Conservation (phyloP, 257 asterid genomes). For the Marsdenia floribunda region DNA sequence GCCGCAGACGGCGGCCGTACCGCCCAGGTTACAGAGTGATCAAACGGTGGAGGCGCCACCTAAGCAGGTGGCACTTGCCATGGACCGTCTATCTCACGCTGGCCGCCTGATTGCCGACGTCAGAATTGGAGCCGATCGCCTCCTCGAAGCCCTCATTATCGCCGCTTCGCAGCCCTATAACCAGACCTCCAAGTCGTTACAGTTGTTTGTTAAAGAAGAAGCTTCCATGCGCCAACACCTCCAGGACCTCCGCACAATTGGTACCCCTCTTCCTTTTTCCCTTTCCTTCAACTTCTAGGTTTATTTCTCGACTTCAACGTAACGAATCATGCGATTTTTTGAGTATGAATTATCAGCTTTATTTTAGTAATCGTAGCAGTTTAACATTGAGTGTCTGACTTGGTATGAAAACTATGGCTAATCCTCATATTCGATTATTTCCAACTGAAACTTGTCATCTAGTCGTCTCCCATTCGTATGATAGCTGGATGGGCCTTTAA, state of each 20-base stretch:
- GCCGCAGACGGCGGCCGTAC: slow-evolving; percentile 30
- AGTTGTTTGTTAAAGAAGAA: slow-evolving; percentile 63
- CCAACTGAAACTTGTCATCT: neutral
- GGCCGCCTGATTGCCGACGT: slow-evolving; percentile 90
- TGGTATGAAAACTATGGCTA: too few relatives aligned
- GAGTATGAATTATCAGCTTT: neutral
- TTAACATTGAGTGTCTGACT: neutral
- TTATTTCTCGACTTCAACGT: slow-evolving; percentile 2
- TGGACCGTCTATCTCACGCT: slow-evolving; percentile 84
- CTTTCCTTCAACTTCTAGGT: neutral
- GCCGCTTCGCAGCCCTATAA: slow-evolving; percentile 59
- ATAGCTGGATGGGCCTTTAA: neutral
- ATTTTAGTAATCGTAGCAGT: neutral
- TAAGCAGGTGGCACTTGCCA: slow-evolving; percentile 91
- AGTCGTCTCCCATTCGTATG: neutral
- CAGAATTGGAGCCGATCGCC: slow-evolving; percentile 87
- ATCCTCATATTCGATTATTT: neutral
- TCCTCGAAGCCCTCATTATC: slow-evolving; percentile 66
- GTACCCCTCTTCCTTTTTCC: slow-evolving; percentile 28
- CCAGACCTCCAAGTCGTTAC: slow-evolving; percentile 56
- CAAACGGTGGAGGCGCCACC: slow-evolving; percentile 73
- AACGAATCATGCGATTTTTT: neutral
- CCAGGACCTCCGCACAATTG: slow-evolving; percentile 65
- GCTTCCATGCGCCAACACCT: slow-evolving; percentile 70
- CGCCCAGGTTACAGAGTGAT: slow-evolving; percentile 4